phyloP scores from a whole-genome alignment of 495 filamentous ascomycete species.

The Pyrenopolyporus hunteri region DNA sequence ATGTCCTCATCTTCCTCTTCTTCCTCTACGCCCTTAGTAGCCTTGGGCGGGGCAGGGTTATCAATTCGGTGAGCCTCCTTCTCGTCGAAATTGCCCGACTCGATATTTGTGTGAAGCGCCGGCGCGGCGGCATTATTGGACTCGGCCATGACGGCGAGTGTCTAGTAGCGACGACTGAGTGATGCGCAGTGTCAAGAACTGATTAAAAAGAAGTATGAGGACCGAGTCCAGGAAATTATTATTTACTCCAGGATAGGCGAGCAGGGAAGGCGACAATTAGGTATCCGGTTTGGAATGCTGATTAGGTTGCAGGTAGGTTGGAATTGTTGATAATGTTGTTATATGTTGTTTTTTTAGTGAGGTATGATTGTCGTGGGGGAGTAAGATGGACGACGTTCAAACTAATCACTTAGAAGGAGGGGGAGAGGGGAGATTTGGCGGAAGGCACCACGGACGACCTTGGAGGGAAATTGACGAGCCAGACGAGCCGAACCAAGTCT shows the following conservation, averaged over 20 bases:
- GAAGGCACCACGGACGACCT: slow-evolving; percentile 45
- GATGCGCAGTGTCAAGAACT: slow-evolving; percentile 23
- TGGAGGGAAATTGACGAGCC: slow-evolving; percentile 43
- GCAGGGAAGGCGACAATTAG: slow-evolving; percentile 40
- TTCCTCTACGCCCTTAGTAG: slow-evolving; percentile 47
- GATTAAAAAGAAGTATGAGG: slow-evolving; percentile 10
- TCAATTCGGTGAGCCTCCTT: slow-evolving; percentile 48
- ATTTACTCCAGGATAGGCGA: slow-evolving; percentile 35
- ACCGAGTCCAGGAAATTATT: slow-evolving; percentile 23
- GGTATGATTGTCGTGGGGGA: slow-evolving; percentile 30
- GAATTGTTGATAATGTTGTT: slow-evolving; percentile 30
- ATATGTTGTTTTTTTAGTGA: slow-evolving; percentile 33
- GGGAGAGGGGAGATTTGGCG: slow-evolving; percentile 36
- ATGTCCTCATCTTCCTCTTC: slow-evolving; percentile 77
- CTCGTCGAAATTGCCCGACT: slow-evolving; percentile 63
- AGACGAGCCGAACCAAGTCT: slow-evolving; percentile 43
- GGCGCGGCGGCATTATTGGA: slow-evolving; percentile 51
- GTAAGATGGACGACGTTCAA: slow-evolving; percentile 32
- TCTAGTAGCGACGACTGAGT: slow-evolving; percentile 31
- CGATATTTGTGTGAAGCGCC: slow-evolving; percentile 60
- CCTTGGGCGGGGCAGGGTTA: slow-evolving; percentile 38
- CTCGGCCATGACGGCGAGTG: slow-evolving; percentile 55
- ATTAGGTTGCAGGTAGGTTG: slow-evolving; percentile 28
- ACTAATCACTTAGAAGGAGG: slow-evolving; percentile 29
- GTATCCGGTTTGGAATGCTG: slow-evolving; percentile 33